Base-by-base conservation (phyloP, 768 basidiomycete genomes). In the Lactarius tabidus region DNA sequence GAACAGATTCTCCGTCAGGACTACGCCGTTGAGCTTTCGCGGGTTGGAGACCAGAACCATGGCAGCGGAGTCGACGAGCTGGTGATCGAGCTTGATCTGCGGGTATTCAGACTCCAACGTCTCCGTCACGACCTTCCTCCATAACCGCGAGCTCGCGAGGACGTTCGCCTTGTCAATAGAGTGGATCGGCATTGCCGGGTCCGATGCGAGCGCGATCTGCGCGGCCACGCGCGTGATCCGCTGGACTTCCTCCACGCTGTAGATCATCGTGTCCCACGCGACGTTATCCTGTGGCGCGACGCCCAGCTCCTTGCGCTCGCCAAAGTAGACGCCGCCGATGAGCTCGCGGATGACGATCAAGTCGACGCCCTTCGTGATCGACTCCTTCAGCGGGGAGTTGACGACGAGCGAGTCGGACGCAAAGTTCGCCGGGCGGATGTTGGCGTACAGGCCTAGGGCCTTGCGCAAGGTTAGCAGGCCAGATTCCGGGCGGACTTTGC, bases 141-240 rank as follows among this genome's bases (percentile, higher is more conserved):
- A 99, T 48, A 99, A 79, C 57, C 97, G 81, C 39, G 93, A 96
- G 73, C 86, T 91, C 28, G 97, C 97, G 62, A 99, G 86, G 26
- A 99, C 97, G 77, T 99, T 99, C 60, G 97, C 97, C 78, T 99
- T 99, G 82, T 99, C 97, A 75, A 99, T 82, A 0, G 94, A 96
- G 77, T 93, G 92, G 64, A 99, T 88, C 26, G 86, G 82, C 55
- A 96, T 82, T 23, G 95, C 94, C 5, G 97, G 97, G 73, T 90
- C 81, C 6, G 85, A 78, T 28, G 88, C 80, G 58, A 94, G 76
- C 23, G 97, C 95, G 70, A 98, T 91, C 76, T 93, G 90, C 41
- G 92, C 95, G 14, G 96, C 97, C 51, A 98, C 95, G 20, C 94
- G 87, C 2, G 96, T 95, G 70, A 99, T 98, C 53, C 97, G 85